Percentiles rank a stretch among this genome's conserved stretches.
These are phyloP conservation scores for Ceratocystis cubensis DNA, from an alignment of 2,329 filamentous ascomycete genomes.

Conservation along the genomic window DNA sequence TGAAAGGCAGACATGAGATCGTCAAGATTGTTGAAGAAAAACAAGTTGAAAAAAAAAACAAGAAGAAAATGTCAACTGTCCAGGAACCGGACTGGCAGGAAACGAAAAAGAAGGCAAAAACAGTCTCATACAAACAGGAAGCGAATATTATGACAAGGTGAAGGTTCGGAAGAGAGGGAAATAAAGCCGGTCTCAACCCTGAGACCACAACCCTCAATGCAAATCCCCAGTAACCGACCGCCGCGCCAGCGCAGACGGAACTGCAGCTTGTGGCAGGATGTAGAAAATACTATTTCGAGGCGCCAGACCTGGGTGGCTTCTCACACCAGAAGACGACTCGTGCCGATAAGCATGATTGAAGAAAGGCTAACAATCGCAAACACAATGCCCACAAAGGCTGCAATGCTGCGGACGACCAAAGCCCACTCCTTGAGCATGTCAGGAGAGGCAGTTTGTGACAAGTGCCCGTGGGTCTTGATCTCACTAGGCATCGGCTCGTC, in stretches of 20 bases:
- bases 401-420: constrained; percentile 43
- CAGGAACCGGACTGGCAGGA: neutral
- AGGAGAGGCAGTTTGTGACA: constrained; percentile 23
- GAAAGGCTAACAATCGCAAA: constrained; percentile 54
- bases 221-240: neutral
- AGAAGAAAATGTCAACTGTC: neutral
- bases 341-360: neutral
- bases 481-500: constrained; percentile 28
- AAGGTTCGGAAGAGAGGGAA: neutral
- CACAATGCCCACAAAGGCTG: constrained; percentile 48
- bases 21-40: neutral
- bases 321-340: neutral
- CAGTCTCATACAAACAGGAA: neutral
- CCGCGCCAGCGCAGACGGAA: neutral
- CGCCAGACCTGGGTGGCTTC: neutral
- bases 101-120: neutral
- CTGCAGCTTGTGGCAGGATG: too few relatives aligned
- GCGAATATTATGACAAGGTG: neutral
- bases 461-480: constrained; percentile 14
- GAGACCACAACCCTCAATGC: neutral
- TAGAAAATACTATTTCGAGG: neutral
- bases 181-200: neutral
- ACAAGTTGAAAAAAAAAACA: neutral
- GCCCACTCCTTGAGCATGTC: constrained; percentile 58
- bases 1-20: constrained; percentile 15